phyloP scores from a whole-genome alignment of 78 protist genomes.

The Dictyostelium capitatum region DNA sequence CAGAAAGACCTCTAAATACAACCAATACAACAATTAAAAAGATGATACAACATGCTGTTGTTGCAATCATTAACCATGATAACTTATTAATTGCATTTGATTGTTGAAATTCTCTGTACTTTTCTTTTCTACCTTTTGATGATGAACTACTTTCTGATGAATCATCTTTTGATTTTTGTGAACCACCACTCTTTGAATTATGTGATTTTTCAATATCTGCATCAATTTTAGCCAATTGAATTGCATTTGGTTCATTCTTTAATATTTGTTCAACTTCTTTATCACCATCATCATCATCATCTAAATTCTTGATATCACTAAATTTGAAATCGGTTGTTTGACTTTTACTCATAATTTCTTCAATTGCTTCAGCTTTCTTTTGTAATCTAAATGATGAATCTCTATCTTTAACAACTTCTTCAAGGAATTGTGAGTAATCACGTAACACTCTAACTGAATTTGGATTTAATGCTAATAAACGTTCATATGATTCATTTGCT shows the following conservation, averaged over 20 bases:
- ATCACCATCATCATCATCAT: not conserved
- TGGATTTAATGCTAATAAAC: constrained; percentile 56
- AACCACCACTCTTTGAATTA: not conserved
- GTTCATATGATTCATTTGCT: constrained; percentile 66
- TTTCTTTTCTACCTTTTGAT: not conserved
- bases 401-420: constrained; percentile 68
- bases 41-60: not conserved
- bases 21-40: constrained; percentile 28
- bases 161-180: constrained; percentile 15
- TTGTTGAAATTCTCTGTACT: constrained; percentile 51
- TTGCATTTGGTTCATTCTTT: not conserved
- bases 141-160: constrained; percentile 20
- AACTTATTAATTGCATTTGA: constrained; percentile 43
- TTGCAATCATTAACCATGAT: constrained; percentile 36
- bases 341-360: constrained; percentile 54
- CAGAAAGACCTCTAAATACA: constrained; percentile 8
- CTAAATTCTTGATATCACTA: not conserved
- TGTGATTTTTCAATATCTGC: not conserved
- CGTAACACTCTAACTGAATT: constrained; percentile 64
- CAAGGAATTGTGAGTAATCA: constrained; percentile 64
- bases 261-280: not conserved
- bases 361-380: constrained; percentile 58
- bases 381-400: constrained; percentile 5
- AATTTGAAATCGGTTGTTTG: constrained; percentile 5
- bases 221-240: constrained; percentile 22